A percentile compares a stretch with the other conserved stretches of the same genome.
Conservation (phyloP, 2,329 filamentous ascomycete species). For the Lachnellula willkommii region DNA sequence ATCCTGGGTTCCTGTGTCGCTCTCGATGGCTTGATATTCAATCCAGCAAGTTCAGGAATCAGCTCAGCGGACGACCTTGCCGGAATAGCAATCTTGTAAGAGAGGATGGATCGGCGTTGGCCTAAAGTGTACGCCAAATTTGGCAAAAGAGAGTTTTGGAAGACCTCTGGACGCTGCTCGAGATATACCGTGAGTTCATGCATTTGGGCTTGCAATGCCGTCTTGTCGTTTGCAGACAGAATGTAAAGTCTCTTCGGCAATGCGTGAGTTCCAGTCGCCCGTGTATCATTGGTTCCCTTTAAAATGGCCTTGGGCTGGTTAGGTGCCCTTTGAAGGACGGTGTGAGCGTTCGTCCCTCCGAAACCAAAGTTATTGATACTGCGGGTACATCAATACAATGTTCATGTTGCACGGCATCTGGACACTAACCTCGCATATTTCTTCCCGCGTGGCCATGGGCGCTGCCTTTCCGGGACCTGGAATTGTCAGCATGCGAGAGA, state of each 20-base stretch:
- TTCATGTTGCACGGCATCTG: not conserved
- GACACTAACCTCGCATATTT: conserved; percentile 35
- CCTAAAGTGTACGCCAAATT: conserved; percentile 28
- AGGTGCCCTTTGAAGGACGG: conserved; percentile 33
- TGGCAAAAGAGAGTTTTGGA: conserved; percentile 19
- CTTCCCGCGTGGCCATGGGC: conserved; percentile 33
- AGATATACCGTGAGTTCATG: conserved; percentile 18
- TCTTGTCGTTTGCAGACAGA: conserved; percentile 22
- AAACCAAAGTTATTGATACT: conserved; percentile 36
- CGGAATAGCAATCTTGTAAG: conserved; percentile 22
- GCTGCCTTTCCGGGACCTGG: conserved; percentile 22
- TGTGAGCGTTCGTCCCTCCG: conserved; percentile 34
- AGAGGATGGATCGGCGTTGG: conserved; percentile 22
- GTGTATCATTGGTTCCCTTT: conserved; percentile 10
- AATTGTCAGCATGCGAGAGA: conserved; percentile 34
- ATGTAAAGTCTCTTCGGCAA: conserved; percentile 20
- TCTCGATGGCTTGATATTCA: conserved; percentile 20
- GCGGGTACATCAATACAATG: not conserved
- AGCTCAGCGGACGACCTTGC: conserved; percentile 18
- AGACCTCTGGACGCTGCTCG: conserved; percentile 23
- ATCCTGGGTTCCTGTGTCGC: conserved; percentile 16
- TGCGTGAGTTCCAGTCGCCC: conserved; percentile 13
- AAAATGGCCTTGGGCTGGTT: not conserved
- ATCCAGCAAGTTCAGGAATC: conserved; percentile 38
- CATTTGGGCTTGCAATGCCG: conserved; percentile 15